phyloP scores from a whole-genome alignment of 2,329 filamentous ascomycete species.

The Aspergillus aculeatinus region DNA sequence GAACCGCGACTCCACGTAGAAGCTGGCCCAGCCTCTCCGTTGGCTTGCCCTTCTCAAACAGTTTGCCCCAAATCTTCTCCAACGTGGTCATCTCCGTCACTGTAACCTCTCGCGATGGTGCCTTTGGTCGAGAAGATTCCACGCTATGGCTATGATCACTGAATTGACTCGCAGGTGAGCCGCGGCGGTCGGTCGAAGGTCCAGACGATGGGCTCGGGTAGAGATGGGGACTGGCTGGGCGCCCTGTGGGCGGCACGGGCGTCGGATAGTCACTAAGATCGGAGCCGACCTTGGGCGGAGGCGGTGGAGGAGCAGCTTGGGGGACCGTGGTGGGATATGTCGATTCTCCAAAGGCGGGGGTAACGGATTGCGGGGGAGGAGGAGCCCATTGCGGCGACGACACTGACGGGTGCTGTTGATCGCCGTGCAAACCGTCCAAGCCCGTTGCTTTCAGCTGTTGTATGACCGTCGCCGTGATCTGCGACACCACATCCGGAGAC shows the following conservation, averaged over 20 bases:
- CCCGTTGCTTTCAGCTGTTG: slow-evolving; percentile 56
- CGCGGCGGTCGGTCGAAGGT: slow-evolving; percentile 27
- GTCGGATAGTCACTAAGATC: slow-evolving; percentile 20
- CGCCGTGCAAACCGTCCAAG: slow-evolving; percentile 32
- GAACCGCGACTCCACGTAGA: slow-evolving; percentile 69
- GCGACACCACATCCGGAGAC: slow-evolving; percentile 60
- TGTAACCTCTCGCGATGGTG: slow-evolving; percentile 40
- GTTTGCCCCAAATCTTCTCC: slow-evolving; percentile 72
- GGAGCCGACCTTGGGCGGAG: slow-evolving; percentile 6
- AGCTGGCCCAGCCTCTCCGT: slow-evolving; percentile 70
- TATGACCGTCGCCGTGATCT: slow-evolving; percentile 60
- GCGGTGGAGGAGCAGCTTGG: slow-evolving; percentile 22
- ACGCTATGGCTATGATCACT: slow-evolving; percentile 33
- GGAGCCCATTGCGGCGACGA: slow-evolving; percentile 26
- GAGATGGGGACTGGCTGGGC: slow-evolving; percentile 22
- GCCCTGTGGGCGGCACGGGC: slow-evolving; percentile 21
- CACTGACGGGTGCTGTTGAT: slow-evolving; percentile 22
- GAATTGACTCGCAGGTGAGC: slow-evolving; percentile 37
- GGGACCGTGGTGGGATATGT: slow-evolving; percentile 20
- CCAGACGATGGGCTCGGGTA: slow-evolving; percentile 23
- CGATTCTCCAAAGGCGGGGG: slow-evolving; percentile 17
- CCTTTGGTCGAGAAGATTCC: slow-evolving; percentile 35
- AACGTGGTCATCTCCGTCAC: slow-evolving; percentile 56
- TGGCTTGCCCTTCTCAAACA: slow-evolving; percentile 69
- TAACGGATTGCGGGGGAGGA: slow-evolving; percentile 5